phyloP scores from a whole-genome alignment of 257 asterid species.

The Fraxinus pennsylvanica region DNA sequence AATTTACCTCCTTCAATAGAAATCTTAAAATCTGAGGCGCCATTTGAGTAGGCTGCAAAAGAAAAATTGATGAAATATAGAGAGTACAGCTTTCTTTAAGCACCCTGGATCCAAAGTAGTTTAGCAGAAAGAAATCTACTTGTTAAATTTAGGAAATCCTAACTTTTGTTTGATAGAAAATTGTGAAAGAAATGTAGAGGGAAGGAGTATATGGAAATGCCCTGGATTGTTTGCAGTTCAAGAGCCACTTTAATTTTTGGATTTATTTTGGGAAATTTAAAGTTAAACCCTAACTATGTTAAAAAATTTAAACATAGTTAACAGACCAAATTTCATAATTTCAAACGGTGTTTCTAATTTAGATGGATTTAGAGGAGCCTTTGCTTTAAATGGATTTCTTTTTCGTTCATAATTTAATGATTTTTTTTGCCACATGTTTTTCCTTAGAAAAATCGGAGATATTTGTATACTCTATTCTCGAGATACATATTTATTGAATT shows the following conservation, averaged over 20 bases:
- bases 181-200: slow-evolving; percentile 9
- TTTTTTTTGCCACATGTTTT: background rate
- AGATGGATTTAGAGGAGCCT: background rate
- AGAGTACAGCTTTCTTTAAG: slow-evolving; percentile 15
- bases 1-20: slow-evolving; percentile 25
- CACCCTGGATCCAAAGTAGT: slow-evolving; percentile 21
- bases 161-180: background rate
- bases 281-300: slow-evolving; percentile 41
- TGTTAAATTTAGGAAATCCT: slow-evolving; percentile 16
- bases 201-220: background rate
- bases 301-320: slow-evolving; percentile 33
- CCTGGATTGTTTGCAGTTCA: background rate
- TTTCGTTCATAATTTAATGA: slow-evolving; percentile 6
- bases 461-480: background rate
- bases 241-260: slow-evolving; percentile 26
- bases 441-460: background rate
- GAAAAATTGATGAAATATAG: background rate
- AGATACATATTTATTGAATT: background rate
- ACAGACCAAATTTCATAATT: slow-evolving; percentile 15
- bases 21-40: slow-evolving; percentile 19
- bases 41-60: slow-evolving; percentile 18
- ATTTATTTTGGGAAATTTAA: slow-evolving; percentile 9
- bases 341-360: slow-evolving; percentile 4
- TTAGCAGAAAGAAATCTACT: slow-evolving; percentile 12
- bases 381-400: slow-evolving; percentile 27